These are phyloP conservation scores for Candida incommunis DNA, from an alignment of 805 yeast genomes.

Conservation along the genomic window DNA sequence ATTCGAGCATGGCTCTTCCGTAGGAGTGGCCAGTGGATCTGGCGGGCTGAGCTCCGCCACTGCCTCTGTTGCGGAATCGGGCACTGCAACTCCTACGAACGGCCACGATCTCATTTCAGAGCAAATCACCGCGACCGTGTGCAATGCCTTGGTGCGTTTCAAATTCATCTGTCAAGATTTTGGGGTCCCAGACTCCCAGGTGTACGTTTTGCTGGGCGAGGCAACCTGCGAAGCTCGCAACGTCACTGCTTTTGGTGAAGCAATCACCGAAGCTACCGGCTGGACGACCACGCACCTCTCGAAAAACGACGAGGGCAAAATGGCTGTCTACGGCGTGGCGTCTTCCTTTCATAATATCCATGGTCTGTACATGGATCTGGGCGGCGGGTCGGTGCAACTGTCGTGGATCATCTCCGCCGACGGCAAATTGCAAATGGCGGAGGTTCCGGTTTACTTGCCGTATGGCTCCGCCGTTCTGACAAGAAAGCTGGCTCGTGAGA, in stretches of 20 bases:
- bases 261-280: constrained; percentile 43
- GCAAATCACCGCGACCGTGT: constrained; percentile 43
- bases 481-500: constrained; percentile 38
- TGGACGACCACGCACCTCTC: constrained; percentile 51
- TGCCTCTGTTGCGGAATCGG: constrained; percentile 4
- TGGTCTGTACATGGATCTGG: constrained; percentile 60
- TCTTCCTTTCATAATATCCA: constrained; percentile 53
- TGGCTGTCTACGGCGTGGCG: constrained; percentile 63
- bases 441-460: constrained; percentile 49
- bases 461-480: constrained; percentile 63
- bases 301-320: constrained; percentile 49
- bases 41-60: constrained; percentile 7
- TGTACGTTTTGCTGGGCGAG: constrained; percentile 59
- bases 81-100: constrained; percentile 1
- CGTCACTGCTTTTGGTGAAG: constrained; percentile 41
- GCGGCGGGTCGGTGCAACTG: constrained; percentile 56
- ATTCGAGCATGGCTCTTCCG: constrained; percentile 34
- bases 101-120: constrained; percentile 14
- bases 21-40: too few species aligned
- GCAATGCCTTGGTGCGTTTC: constrained; percentile 52
- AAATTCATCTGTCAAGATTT: constrained; percentile 58
- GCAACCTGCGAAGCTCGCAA: constrained; percentile 61
- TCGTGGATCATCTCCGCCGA: constrained; percentile 51
- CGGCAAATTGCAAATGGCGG: constrained; percentile 42
- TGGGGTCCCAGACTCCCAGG: constrained; percentile 44